These are phyloP conservation scores for Fusarium austroafricanum DNA, from an alignment of 2,329 filamentous ascomycete species.

Conservation along the genomic window DNA sequence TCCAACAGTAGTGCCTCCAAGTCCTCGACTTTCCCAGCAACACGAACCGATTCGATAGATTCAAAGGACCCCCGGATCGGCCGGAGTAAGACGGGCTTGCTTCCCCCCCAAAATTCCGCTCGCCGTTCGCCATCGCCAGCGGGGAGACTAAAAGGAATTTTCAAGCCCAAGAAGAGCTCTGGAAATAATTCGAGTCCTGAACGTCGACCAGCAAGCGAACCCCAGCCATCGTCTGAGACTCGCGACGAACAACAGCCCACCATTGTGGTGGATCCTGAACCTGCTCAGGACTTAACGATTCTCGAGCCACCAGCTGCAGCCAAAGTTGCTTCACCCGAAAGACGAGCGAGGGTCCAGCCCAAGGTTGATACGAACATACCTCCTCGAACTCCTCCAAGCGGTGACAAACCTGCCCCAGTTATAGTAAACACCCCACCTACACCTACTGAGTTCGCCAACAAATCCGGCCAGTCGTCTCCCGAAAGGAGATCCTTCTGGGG, in stretches of 20 bases:
- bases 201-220: constrained; percentile 29
- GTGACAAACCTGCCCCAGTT: constrained; percentile 60
- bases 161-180: constrained; percentile 55
- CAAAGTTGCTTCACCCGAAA: constrained; percentile 47
- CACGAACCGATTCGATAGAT: constrained; percentile 43
- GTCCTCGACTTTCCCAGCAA: constrained; percentile 42
- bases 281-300: constrained; percentile 37
- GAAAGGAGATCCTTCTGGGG: constrained; percentile 48
- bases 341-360: constrained; percentile 45
- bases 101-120: constrained; percentile 52
- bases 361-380: constrained; percentile 49
- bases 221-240: constrained; percentile 35
- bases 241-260: constrained; percentile 40
- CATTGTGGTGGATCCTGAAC: constrained; percentile 33
- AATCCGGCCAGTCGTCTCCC: constrained; percentile 42
- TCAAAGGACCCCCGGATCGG: constrained; percentile 43
- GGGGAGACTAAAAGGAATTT: constrained; percentile 75
- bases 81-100: constrained; percentile 44
- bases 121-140: constrained; percentile 76
- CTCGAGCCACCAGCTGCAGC: constrained; percentile 48
- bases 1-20: constrained; percentile 44
- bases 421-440: constrained; percentile 77
- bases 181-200: constrained; percentile 41
- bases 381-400: constrained; percentile 62
- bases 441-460: constrained; percentile 60